phyloP scores from a whole-genome alignment of 768 basidiomycete species.

The Leucogyrophana mollusca region DNA sequence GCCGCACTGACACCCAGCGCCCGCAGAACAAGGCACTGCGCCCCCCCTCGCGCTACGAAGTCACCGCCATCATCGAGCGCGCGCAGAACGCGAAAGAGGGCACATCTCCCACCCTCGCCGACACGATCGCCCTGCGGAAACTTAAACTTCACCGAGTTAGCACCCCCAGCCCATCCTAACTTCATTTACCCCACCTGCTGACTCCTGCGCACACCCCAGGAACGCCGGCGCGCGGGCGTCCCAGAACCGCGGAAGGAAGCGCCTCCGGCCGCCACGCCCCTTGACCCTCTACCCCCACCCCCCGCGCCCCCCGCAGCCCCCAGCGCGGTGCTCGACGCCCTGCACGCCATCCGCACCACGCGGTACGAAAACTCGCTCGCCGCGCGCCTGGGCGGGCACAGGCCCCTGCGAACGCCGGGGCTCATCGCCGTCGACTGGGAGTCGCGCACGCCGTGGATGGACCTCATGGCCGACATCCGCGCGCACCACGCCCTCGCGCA shows the following conservation, averaged over 20 bases:
- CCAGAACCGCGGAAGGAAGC: conserved; percentile 1
- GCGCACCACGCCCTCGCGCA: conserved; percentile 62
- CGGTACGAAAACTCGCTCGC: conserved; percentile 66
- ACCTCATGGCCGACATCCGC: conserved; percentile 69
- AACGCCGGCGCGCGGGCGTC: conserved; percentile 17
- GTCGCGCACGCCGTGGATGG: conserved; percentile 68
- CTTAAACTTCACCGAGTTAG: conserved; percentile 41
- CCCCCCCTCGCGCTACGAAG: conserved; percentile 42
- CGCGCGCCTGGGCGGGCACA: conserved; percentile 54
- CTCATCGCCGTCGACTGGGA: conserved; percentile 73
- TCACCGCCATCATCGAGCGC: conserved; percentile 31
- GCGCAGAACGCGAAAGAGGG: conserved; percentile 12
- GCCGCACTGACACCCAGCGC: not conserved
- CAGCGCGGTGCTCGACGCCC: conserved; percentile 43
- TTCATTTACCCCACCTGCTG: not conserved
- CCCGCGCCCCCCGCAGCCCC: conserved; percentile 24
- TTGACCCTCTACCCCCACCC: conserved; percentile 37
- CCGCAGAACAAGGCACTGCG: conserved; percentile 35
- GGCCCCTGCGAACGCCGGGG: conserved; percentile 21
- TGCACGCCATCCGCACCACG: conserved; percentile 59
- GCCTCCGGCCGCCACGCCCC: conserved; percentile 13
- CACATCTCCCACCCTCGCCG: conserved; percentile 19
- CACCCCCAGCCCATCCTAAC: not conserved
- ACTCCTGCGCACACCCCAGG: conserved; percentile 10
- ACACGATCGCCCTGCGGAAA: conserved; percentile 40